phyloP scores from a whole-genome alignment of 2,329 filamentous ascomycete species.

The Penicillium paneum region DNA sequence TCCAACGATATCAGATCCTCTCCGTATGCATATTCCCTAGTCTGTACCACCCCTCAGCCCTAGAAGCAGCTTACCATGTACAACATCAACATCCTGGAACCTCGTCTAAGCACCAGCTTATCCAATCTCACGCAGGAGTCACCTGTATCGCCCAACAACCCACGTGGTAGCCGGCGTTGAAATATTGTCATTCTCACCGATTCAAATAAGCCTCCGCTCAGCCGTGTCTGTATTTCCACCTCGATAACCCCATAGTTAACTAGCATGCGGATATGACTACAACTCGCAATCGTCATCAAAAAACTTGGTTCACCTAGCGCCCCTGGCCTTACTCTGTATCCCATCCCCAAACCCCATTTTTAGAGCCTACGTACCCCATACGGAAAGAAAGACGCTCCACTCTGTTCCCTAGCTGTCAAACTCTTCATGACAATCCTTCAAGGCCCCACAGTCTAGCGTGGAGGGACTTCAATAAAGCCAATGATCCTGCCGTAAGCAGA shows the following conservation, averaged over 20 bases:
- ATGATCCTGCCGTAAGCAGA: not conserved
- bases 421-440: not conserved
- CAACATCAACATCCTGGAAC: not conserved
- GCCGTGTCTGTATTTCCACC: not conserved
- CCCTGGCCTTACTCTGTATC: not conserved
- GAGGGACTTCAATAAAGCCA: not conserved
- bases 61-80: not conserved
- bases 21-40: constrained; percentile 10
- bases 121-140: not conserved
- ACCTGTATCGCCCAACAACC: not conserved
- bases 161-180: not conserved
- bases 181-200: not conserved
- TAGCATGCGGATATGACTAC: not conserved
- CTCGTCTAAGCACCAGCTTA: not conserved
- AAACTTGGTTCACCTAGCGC: not conserved
- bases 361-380: not conserved
- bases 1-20: constrained; percentile 13
- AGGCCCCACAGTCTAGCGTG: constrained; percentile 3
- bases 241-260: not conserved
- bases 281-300: not conserved
- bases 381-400: not conserved
- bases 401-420: constrained; percentile 2
- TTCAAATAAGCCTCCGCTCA: not conserved
- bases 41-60: constrained; percentile 2
- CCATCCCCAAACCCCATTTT: not conserved